Evolutionary conservation across 768 basidiomycete species (phyloP).

Genomic region (Russula compacta): DNA sequence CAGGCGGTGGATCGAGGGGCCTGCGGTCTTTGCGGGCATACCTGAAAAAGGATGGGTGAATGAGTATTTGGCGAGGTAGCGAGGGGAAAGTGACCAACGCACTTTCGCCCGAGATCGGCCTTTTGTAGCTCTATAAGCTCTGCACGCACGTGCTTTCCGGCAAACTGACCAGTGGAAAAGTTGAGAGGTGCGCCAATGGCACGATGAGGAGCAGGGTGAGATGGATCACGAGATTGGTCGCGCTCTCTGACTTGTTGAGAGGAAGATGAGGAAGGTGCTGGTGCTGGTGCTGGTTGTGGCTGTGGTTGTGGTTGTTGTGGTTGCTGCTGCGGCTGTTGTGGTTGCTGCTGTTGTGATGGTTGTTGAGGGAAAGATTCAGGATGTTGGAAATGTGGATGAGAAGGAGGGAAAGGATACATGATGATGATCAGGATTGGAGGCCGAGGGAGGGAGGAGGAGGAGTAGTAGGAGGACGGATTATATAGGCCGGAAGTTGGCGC

Average conservation of each 20-base stretch:
- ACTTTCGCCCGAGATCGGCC: constrained; percentile 29
- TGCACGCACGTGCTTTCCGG: constrained; percentile 24
- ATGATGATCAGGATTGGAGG: background rate
- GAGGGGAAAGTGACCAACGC: background rate
- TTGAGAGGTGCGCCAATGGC: constrained; percentile 23
- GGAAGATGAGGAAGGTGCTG: background rate
- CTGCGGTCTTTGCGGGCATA: constrained; percentile 24
- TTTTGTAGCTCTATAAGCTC: constrained; percentile 26
- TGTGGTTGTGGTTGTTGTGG: background rate
- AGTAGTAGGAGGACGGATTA: constrained; percentile 2
- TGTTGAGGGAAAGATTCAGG: background rate
- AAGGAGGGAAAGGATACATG: constrained; percentile 12
- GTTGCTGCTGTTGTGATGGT: background rate
- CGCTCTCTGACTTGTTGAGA: constrained; percentile 3
- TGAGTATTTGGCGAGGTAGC: background rate
- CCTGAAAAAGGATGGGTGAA: constrained; percentile 4
- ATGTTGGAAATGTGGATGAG: background rate
- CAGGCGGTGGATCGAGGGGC: constrained; percentile 24
- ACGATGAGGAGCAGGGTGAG: constrained; percentile 1
- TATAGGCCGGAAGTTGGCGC: constrained; percentile 17
- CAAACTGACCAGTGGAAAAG: constrained; percentile 26
- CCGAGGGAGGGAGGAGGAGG: constrained; percentile 1
- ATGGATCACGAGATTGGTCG: constrained; percentile 8
- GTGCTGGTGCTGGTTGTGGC: background rate
- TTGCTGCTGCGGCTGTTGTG: background rate